phyloP scores from a whole-genome alignment of 768 basidiomycete genomes.

The Russula lepida region DNA sequence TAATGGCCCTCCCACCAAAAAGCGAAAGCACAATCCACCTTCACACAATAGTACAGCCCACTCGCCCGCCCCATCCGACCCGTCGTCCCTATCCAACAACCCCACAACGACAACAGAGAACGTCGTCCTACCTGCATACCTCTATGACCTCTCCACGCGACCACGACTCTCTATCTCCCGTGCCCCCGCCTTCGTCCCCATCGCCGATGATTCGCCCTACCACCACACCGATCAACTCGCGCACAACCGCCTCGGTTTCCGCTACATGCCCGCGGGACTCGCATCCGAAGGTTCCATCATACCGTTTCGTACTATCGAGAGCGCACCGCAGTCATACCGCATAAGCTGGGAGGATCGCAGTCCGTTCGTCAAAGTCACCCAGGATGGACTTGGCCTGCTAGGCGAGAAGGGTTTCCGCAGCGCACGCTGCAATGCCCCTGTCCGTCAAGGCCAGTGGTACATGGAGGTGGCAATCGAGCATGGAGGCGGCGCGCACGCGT shows the following conservation, averaged over 20 bases:
- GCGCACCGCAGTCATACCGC: constrained; percentile 56
- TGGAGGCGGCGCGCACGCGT: constrained; percentile 54
- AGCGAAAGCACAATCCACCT: constrained; percentile 19
- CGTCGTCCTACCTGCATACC: constrained; percentile 52
- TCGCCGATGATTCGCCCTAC: constrained; percentile 47
- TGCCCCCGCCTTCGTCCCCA: constrained; percentile 58
- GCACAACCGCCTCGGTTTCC: constrained; percentile 68
- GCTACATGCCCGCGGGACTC: constrained; percentile 75
- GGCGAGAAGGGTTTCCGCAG: constrained; percentile 89
- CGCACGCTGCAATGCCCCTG: constrained; percentile 80
- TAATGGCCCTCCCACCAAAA: constrained; percentile 13
- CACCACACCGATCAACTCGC: constrained; percentile 63
- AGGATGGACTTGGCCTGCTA: constrained; percentile 64
- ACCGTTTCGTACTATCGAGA: constrained; percentile 76
- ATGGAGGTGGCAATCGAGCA: constrained; percentile 79
- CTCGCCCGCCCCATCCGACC: constrained; percentile 32
- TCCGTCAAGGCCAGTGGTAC: constrained; percentile 89
- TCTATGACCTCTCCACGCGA: constrained; percentile 55
- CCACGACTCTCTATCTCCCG: constrained; percentile 69
- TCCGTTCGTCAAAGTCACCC: constrained; percentile 67
- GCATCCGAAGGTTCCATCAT: constrained; percentile 46
- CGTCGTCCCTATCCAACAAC: constrained; percentile 20
- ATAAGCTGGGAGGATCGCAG: constrained; percentile 91
- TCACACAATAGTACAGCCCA: constrained; percentile 24
- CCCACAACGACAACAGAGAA: constrained; percentile 32